A percentile compares a stretch with the other conserved stretches of the same genome.
Conservation (phyloP, 108 stramenopile species). For the Nannochloropsis gaditana region DNA sequence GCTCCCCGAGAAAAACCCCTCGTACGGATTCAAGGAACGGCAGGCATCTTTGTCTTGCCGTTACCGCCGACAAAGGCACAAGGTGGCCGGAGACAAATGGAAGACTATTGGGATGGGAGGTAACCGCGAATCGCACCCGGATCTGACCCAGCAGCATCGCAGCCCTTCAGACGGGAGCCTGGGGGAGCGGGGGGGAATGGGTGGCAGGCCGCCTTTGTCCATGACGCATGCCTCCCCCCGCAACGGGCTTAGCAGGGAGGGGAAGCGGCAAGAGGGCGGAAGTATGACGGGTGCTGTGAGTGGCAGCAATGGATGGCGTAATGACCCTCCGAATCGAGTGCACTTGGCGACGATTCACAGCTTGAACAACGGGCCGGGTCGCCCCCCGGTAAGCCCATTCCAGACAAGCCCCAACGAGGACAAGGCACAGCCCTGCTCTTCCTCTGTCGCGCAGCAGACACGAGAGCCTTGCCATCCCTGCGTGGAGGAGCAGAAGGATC, state of each 20-base stretch:
- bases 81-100: constrained; percentile 11
- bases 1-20: background rate
- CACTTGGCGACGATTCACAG: background rate
- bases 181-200: background rate
- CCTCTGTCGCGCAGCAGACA: background rate
- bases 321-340: background rate
- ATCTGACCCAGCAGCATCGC: background rate
- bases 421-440: background rate
- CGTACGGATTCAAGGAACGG: constrained; percentile 15
- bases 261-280: background rate
- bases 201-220: background rate
- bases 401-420: background rate
- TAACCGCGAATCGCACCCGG: background rate
- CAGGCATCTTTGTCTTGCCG: background rate
- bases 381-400: background rate
- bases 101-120: constrained; percentile 14
- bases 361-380: background rate
- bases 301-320: background rate
- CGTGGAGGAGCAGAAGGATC: background rate
- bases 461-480: background rate
- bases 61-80: background rate
- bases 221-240: background rate
- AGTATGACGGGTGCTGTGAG: background rate
- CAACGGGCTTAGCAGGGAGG: background rate
- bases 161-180: background rate